phyloP scores from a whole-genome alignment of 257 asterid genomes.

The Jacaranda mimosifolia region DNA sequence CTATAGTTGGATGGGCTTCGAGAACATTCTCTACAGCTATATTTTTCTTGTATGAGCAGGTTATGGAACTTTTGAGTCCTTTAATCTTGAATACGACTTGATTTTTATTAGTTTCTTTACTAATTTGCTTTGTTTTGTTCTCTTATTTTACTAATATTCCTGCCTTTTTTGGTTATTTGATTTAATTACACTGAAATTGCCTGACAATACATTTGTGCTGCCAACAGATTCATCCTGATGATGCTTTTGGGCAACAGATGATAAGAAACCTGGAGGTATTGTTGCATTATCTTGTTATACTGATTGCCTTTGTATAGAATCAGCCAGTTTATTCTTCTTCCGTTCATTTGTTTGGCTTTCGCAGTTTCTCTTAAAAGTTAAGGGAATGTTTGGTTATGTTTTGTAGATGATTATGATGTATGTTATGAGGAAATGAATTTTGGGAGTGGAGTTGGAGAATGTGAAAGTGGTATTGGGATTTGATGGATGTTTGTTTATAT shows the following conservation, averaged over 20 bases:
- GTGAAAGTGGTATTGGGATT: too few relatives aligned
- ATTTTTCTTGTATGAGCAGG: conserved; percentile 99
- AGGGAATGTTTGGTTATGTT: too few relatives aligned
- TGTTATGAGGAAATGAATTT: too few relatives aligned
- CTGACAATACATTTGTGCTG: conserved; percentile 32
- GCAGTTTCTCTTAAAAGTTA: too few relatives aligned
- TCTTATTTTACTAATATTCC: neutral
- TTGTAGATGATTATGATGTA: too few relatives aligned
- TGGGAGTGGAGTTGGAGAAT: too few relatives aligned
- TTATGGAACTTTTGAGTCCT: conserved; percentile 42
- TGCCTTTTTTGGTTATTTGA: conserved; percentile 25
- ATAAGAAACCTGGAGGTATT: conserved; percentile 93
- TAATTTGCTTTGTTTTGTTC: conserved; percentile 12
- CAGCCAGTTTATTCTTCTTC: conserved; percentile 24
- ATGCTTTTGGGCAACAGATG: conserved; percentile 99
- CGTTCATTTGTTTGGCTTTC: conserved; percentile 3
- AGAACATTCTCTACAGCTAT: conserved; percentile 85
- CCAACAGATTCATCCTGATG: conserved; percentile 90
- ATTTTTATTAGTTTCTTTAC: conserved; percentile 20
- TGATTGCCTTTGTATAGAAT: conserved; percentile 13
- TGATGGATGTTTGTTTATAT: too few relatives aligned
- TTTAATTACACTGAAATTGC: conserved; percentile 21
- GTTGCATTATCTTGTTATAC: conserved; percentile 29
- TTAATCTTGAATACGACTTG: conserved; percentile 21
- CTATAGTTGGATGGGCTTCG: conserved; percentile 90